Percentiles rank a stretch among this genome's conserved stretches.
Evolutionary conservation across 345 rosid species (phyloP).

Genomic region (Eucalyptus curtisii): DNA sequence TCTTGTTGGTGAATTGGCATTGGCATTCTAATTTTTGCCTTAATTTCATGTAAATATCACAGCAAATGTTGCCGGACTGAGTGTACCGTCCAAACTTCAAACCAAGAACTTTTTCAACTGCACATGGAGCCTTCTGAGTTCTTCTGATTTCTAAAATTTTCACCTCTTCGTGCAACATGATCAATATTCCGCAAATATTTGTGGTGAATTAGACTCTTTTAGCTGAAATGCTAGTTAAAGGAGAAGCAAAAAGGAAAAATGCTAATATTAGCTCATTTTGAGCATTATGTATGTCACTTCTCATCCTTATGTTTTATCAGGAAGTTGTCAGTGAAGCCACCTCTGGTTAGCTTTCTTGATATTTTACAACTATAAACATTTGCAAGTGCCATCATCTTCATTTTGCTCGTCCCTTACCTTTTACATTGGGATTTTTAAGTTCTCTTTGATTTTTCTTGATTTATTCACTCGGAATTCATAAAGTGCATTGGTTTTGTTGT

Average conservation of each 20-base stretch:
- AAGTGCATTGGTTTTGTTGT: background rate
- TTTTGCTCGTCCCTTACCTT: background rate
- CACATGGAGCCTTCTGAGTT: background rate
- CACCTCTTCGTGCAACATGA: background rate
- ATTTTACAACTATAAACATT: background rate
- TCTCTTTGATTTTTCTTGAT: background rate
- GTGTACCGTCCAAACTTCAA: background rate
- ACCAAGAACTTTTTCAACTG: background rate
- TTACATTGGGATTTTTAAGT: background rate
- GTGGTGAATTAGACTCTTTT: background rate
- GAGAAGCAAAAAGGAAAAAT: background rate
- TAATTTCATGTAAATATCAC: background rate
- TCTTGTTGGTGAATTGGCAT: background rate
- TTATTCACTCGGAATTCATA: background rate
- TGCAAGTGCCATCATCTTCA: background rate
- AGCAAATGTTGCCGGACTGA: background rate
- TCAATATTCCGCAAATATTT: background rate
- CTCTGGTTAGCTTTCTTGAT: background rate
- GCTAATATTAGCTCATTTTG: background rate
- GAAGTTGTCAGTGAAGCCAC: background rate
- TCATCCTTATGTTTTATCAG: background rate
- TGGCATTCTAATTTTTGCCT: background rate
- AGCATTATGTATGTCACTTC: background rate
- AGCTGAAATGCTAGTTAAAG: background rate
- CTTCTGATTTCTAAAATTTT: background rate